Evolutionary conservation across 805 yeast genomes (phyloP), one percentile per base, ranked within the genome.

Genomic region (Sugiyamaella qingdaonensis): DNA sequence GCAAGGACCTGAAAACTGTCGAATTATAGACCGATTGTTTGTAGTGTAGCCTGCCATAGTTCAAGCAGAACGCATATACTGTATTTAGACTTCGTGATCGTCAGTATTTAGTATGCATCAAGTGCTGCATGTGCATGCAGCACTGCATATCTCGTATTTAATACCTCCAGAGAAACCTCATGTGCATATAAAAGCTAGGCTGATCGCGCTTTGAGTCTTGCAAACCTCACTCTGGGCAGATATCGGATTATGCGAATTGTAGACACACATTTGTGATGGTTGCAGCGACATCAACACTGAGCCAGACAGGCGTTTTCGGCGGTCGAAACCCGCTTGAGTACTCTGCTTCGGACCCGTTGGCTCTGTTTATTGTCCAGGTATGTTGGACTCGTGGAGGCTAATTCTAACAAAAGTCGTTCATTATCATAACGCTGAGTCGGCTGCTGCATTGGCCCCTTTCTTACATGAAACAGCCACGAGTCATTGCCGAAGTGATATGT

Each of bases 401-500:
- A 9, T 3, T 7, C 46, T 39, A 41, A 24, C 43, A 2, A 18
- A 54, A 82, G 87, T 61, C 65, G 16, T 58, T 59, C 50, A 58
- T 64, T 49, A 64, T 64, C 44, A 73, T 86, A 43, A 59, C 75
- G 1, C 61, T 84, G 21, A 82, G 90, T 52, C 85, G 83, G 53
- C 35, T 82, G 10, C 58, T 87, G 8, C 82, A 85, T 63, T 71
- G 73, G 37, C 88, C 90, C 0, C 68, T 87, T 13, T 73, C 81
- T 10, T 77, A 68, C 56, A 64, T 87, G 42, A 81, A 80, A 59
- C 94, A 87, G 65, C 95, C 95, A 0, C 74, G 82, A 54, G 95
- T 87, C 42, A 86, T 87, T 54, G 88, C 91, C 5, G 95, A 87
- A 62, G 94, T 87, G 47, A 73, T 87, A 9, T 75, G 89, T 0